Conservation (phyloP, 2,329 filamentous ascomycete species). For the Pseudogymnoascus sp. region DNA sequence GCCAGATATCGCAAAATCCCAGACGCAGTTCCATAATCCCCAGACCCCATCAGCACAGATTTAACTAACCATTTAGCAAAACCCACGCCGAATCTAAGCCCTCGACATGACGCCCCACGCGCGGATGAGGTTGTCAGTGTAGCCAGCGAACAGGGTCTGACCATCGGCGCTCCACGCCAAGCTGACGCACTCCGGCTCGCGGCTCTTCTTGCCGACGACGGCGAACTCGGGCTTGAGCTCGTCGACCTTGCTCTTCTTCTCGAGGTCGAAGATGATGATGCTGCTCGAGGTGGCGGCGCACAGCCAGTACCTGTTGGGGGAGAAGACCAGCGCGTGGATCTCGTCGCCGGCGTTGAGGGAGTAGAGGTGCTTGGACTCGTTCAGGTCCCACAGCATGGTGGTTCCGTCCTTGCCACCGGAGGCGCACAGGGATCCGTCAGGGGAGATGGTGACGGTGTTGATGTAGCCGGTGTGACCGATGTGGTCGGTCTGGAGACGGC, state of each 20-base stretch:
- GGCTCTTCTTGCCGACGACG: conserved; percentile 92
- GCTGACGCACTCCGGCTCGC: conserved; percentile 95
- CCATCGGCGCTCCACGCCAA: conserved; percentile 97
- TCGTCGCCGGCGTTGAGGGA: conserved; percentile 98
- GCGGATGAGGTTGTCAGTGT: conserved; percentile 99
- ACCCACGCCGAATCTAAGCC: conserved; percentile 47
- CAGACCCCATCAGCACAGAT: conserved; percentile 47
- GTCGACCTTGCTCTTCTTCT: conserved; percentile 99
- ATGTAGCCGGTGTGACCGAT: conserved; percentile 99
- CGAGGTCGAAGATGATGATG: conserved; percentile 99
- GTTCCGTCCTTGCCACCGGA: conserved; percentile 99
- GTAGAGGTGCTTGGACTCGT: conserved; percentile 99
- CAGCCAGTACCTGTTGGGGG: conserved; percentile 99
- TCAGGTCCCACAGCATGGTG: conserved; percentile 99
- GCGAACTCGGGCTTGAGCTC: conserved; percentile 99
- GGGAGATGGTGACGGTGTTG: conserved; percentile 99
- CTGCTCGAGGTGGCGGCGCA: conserved; percentile 93
- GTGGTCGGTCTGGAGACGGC: conserved; percentile 99
- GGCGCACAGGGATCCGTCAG: conserved; percentile 96
- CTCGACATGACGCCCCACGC: conserved; percentile 97
- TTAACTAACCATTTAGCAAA: conserved; percentile 4
- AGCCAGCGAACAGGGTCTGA: conserved; percentile 98
- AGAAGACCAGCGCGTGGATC: conserved; percentile 99
- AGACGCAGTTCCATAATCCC: conserved; percentile 74
- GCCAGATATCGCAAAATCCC: conserved; percentile 34